These are phyloP conservation scores for Irpex lacteus DNA, from an alignment of 1,284 basidiomycete genomes.

Conservation along the genomic window DNA sequence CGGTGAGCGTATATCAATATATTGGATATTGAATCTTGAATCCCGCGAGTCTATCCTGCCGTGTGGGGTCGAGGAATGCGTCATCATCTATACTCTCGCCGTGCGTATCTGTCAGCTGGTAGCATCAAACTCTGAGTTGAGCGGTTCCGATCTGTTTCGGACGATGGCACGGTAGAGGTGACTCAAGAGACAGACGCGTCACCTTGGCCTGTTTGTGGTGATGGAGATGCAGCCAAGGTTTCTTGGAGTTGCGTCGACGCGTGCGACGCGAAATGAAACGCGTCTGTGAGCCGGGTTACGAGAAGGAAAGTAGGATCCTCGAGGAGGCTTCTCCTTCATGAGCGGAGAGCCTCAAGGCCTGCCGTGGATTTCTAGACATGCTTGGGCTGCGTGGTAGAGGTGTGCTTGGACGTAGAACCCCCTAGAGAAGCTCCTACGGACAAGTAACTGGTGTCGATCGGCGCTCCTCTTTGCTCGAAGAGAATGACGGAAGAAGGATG, in stretches of 20 bases:
- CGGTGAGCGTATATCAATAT: background rate
- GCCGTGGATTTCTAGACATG: conserved; percentile 3
- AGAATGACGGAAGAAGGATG: background rate
- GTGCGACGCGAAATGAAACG: background rate
- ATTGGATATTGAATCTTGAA: background rate
- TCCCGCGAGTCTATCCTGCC: background rate
- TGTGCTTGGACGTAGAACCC: background rate
- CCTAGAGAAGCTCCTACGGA: background rate
- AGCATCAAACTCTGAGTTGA: background rate
- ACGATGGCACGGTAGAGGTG: background rate
- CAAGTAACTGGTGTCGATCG: background rate
- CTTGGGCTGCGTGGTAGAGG: conserved; percentile 2
- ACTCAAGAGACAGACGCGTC: background rate
- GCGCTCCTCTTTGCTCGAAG: conserved; percentile 1
- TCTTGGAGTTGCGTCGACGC: background rate
- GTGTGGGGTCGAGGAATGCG: conserved; percentile 4
- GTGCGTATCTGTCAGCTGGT: conserved; percentile 1
- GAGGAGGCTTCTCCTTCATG: background rate
- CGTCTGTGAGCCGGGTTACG: background rate
- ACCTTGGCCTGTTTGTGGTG: background rate
- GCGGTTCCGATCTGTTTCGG: conserved; percentile 16
- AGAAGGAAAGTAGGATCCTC: background rate
- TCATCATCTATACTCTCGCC: background rate
- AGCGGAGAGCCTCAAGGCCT: background rate
- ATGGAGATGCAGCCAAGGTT: background rate